Evolutionary conservation across 345 rosid species (phyloP), one percentile per base, ranked within the genome.

Genomic region (Salix arbutifolia): DNA sequence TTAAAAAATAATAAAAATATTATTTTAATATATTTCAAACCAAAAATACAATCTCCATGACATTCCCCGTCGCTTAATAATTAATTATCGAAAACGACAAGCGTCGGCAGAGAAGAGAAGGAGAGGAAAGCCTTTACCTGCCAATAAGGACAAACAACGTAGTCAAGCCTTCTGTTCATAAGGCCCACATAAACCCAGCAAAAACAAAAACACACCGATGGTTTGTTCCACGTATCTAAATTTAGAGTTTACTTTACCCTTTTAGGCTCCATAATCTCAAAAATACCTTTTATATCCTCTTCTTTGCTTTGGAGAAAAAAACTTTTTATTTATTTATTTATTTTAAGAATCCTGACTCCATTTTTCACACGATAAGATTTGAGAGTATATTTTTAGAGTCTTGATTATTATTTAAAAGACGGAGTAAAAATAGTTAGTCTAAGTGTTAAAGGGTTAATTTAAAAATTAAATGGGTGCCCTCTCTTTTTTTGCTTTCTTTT

Each of bases 21-120:
- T 35, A 35, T 35, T 35, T 35, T 35, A 35, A 5, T 35, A 35
- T 35, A 35, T 35, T 33, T 33, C 0, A 5, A 35, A 35, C n/a
- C n/a, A 33, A 33, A 35, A 35, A 35, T 35, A 7, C 37, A 35
- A 35, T 35, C 37, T 35, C 37, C 5, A 5, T 35, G 37, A 5
- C 37, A 35, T 35, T 35, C 37, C 37, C 37, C 37, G 0, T 35
- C 37, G 7, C 7, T 35, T 35, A 35, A 35, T 35, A 35, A 35
- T 35, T 35, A 5, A 5, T 61, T 40, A 26, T 26, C 61, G 85
- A 74, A 69, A 74, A 60, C 65, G 86, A 81, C 83, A 56, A 77
- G 81, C 90, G 85, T 87, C 88, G 90, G 88, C 89, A 84, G 85
- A 60, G 73, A 71, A 60, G 64, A 33, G 53, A 28, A 1, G 26